These are phyloP conservation scores for Pisolithus microcarpus DNA, from an alignment of 768 basidiomycete genomes.

Conservation along the genomic window DNA sequence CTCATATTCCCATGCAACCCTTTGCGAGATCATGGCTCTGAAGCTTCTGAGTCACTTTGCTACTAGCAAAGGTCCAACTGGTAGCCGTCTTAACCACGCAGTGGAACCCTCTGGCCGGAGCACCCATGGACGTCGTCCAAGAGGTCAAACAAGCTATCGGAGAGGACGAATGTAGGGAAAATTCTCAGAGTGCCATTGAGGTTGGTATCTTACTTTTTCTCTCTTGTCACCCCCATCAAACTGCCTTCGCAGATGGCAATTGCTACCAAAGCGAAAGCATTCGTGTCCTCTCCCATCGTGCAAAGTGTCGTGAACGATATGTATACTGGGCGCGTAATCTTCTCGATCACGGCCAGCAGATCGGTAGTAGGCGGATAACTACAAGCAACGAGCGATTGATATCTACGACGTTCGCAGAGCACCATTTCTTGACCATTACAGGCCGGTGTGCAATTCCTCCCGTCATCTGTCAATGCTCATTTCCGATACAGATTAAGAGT, in stretches of 20 bases:
- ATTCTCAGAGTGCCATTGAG: slow-evolving; percentile 80
- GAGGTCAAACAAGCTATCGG: slow-evolving; percentile 55
- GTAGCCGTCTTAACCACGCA: slow-evolving; percentile 69
- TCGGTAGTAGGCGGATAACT: slow-evolving; percentile 87
- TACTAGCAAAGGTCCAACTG: slow-evolving; percentile 65
- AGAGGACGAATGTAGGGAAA: slow-evolving; percentile 49
- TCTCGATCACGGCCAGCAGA: slow-evolving; percentile 51
- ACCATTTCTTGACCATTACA: slow-evolving; percentile 79
- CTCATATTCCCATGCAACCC: slow-evolving; percentile 60
- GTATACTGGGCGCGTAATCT: slow-evolving; percentile 71
- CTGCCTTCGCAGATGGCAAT: slow-evolving; percentile 67
- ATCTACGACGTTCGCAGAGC: slow-evolving; percentile 61
- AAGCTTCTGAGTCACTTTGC: slow-evolving; percentile 77
- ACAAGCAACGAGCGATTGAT: slow-evolving; percentile 71
- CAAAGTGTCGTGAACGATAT: slow-evolving; percentile 87
- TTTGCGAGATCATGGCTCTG: slow-evolving; percentile 86
- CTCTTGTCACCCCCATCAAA: background rate
- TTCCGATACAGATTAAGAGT: slow-evolving; percentile 59
- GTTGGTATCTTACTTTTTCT: slow-evolving; percentile 35
- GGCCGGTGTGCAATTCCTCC: slow-evolving; percentile 30
- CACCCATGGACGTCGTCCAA: slow-evolving; percentile 55
- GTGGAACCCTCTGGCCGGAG: slow-evolving; percentile 83
- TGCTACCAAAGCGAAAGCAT: slow-evolving; percentile 74
- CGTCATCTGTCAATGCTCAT: slow-evolving; percentile 1
- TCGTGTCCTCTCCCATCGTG: slow-evolving; percentile 74